A percentile compares a stretch with the other conserved stretches of the same genome.
Evolutionary conservation across 129 eudicot genomes (phyloP).

Genomic region (Dittrichia graveolens): DNA sequence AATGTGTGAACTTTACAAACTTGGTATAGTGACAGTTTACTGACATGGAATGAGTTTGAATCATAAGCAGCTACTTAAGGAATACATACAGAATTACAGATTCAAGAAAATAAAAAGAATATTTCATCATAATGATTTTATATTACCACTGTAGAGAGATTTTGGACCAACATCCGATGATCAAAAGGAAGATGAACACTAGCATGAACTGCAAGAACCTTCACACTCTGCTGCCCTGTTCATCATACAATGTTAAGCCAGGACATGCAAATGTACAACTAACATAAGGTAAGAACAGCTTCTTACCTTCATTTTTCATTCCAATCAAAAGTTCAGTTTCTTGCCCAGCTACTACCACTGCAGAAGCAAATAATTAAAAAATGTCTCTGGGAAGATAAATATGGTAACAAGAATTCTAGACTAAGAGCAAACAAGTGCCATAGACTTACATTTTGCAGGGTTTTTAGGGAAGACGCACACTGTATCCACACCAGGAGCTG

Average conservation of each 20-base stretch:
- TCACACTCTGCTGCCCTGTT: conserved; percentile 68
- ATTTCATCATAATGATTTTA: neutral
- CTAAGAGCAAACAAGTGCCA: neutral
- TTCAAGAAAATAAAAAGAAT: neutral
- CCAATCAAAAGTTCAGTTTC: conserved; percentile 78
- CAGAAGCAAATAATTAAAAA: conserved; percentile 20
- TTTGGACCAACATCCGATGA: conserved; percentile 75
- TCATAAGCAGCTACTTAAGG: conserved; percentile 14
- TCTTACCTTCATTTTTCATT: conserved; percentile 81
- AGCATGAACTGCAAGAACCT: conserved; percentile 73
- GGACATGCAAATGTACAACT: conserved; percentile 10
- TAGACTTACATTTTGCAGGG: conserved; percentile 54
- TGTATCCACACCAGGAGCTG: conserved; percentile 88
- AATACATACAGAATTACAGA: neutral
- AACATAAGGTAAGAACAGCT: conserved; percentile 7
- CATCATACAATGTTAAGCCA: conserved; percentile 12
- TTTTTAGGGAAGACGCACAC: conserved; percentile 92
- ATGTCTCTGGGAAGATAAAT: neutral
- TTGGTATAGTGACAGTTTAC: neutral
- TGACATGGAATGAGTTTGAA: neutral
- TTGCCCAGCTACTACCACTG: conserved; percentile 89
- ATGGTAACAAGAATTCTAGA: neutral
- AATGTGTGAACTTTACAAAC: neutral
- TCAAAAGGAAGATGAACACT: conserved; percentile 78
- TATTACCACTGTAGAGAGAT: conserved; percentile 44